phyloP scores from a whole-genome alignment of 2,329 filamentous ascomycete species.

The Beauveria sp. region DNA sequence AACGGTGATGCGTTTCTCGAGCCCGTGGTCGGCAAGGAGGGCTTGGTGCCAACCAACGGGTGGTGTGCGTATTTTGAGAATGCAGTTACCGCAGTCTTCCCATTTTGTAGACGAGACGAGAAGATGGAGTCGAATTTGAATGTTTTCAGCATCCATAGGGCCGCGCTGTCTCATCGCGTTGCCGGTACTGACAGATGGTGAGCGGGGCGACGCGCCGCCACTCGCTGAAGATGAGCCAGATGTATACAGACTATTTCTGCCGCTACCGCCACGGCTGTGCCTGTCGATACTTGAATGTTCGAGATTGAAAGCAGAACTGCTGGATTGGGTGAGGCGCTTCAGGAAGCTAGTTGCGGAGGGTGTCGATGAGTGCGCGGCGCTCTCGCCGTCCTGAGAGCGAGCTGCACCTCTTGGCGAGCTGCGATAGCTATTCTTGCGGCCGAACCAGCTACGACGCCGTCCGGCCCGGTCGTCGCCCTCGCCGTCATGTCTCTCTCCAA shows the following conservation, averaged over 20 bases:
- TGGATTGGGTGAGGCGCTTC: slow-evolving; percentile 64
- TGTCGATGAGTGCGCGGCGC: slow-evolving; percentile 50
- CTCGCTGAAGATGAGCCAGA: slow-evolving; percentile 44
- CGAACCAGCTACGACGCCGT: slow-evolving; percentile 49
- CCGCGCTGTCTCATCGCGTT: slow-evolving; percentile 45
- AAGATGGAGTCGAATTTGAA: slow-evolving; percentile 80
- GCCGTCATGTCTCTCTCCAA: slow-evolving; percentile 47
- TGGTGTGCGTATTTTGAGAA: slow-evolving; percentile 74
- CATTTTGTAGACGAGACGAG: slow-evolving; percentile 72
- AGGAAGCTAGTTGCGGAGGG: slow-evolving; percentile 75
- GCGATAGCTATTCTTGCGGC: slow-evolving; percentile 57
- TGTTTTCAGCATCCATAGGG: slow-evolving; percentile 59
- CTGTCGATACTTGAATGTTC: slow-evolving; percentile 66
- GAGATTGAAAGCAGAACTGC: slow-evolving; percentile 70
- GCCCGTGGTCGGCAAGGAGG: slow-evolving; percentile 52
- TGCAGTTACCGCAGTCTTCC: slow-evolving; percentile 83
- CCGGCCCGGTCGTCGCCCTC: slow-evolving; percentile 43
- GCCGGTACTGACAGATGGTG: slow-evolving; percentile 49
- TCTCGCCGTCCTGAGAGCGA: slow-evolving; percentile 66
- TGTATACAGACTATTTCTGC: slow-evolving; percentile 54
- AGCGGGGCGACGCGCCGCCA: slow-evolving; percentile 42
- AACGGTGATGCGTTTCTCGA: slow-evolving; percentile 82
- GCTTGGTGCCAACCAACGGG: slow-evolving; percentile 53
- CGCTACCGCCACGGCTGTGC: slow-evolving; percentile 41
- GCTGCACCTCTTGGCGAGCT: slow-evolving; percentile 53